A percentile compares a stretch with the other conserved stretches of the same genome.
Conservation (phyloP, 305 asterid species). For the Solanum hybrid region DNA sequence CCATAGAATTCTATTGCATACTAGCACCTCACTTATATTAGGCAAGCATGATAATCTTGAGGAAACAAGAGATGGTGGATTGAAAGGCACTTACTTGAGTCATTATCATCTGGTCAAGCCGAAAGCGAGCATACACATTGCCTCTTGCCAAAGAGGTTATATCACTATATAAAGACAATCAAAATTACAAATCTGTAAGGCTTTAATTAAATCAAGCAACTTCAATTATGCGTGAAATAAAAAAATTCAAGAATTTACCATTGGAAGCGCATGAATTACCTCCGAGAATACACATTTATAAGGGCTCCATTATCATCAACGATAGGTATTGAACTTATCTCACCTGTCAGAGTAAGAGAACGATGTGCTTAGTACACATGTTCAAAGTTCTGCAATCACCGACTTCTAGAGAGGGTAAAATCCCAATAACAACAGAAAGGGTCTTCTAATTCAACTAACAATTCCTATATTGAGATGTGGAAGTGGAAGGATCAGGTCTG, state of each 20-base stretch:
- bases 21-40: background rate
- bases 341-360: conserved; percentile 30
- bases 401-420: background rate
- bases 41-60: background rate
- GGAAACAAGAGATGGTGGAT: background rate
- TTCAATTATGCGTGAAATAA: background rate
- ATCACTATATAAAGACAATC: conserved; percentile 39
- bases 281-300: conserved; percentile 41
- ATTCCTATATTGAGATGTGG: background rate
- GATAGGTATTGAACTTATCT: conserved; percentile 65
- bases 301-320: conserved; percentile 40
- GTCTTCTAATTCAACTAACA: background rate
- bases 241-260: background rate
- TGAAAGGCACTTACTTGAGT: conserved; percentile 34
- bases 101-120: conserved; percentile 42
- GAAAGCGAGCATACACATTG: conserved; percentile 37
- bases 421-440: background rate
- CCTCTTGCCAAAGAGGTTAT: conserved; percentile 51
- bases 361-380: background rate
- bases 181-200: background rate
- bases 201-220: background rate
- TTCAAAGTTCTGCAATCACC: background rate
- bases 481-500: background rate
- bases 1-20: background rate
- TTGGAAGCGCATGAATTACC: conserved; percentile 27